A percentile compares a stretch with the other conserved stretches of the same genome.
Conservation (phyloP, 83 land plant species). For the Picea abies region DNA sequence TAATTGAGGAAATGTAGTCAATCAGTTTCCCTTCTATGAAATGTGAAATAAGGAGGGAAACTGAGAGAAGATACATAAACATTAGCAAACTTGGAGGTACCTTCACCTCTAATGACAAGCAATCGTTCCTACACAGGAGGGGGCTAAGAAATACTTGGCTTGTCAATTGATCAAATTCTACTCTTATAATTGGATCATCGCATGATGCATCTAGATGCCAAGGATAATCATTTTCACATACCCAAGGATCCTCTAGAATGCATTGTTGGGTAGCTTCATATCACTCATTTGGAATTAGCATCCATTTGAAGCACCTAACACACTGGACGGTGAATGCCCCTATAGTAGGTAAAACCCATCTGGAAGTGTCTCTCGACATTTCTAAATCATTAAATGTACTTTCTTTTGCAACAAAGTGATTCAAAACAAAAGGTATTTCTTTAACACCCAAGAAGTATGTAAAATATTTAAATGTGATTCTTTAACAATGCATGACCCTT, state of each 20-base stretch:
- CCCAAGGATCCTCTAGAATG: constrained; percentile 64
- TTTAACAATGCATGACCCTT: too few species aligned
- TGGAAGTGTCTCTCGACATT: not conserved
- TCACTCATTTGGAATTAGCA: constrained; percentile 74
- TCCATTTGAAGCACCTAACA: constrained; percentile 78
- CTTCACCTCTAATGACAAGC: constrained; percentile 67
- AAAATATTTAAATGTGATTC: too few species aligned
- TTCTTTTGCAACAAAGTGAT: not conserved
- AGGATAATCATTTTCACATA: constrained; percentile 60
- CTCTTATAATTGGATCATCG: constrained; percentile 56
- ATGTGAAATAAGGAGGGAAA: not conserved
- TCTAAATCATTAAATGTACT: not conserved
- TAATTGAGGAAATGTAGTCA: not conserved
- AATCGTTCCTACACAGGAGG: constrained; percentile 82
- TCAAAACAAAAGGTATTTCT: not conserved
- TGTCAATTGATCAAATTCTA: constrained; percentile 84
- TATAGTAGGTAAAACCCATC: constrained; percentile 36
- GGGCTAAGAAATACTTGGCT: constrained; percentile 67
- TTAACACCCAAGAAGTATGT: too few species aligned
- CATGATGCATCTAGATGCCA: constrained; percentile 75
- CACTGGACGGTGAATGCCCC: constrained; percentile 82
- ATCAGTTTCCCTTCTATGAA: not conserved
- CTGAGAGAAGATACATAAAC: constrained; percentile 50
- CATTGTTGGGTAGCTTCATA: constrained; percentile 77
- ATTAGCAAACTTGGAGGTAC: constrained; percentile 74